These are phyloP conservation scores for Cytospora chrysosperma DNA, from an alignment of 2,329 filamentous ascomycete genomes.

Conservation along the genomic window DNA sequence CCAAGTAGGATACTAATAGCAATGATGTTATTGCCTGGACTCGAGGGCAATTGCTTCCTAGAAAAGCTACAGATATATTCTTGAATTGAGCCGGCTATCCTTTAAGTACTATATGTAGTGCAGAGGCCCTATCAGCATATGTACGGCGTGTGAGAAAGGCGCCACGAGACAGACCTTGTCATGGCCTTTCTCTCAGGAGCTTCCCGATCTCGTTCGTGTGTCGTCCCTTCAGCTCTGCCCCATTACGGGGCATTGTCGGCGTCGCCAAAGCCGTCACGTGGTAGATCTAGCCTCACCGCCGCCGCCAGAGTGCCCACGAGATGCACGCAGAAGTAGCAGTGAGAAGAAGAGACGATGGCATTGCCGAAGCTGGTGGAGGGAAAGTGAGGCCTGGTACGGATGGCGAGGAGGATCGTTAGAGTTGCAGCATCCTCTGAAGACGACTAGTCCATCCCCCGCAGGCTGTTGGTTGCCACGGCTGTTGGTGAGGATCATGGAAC, in stretches of 20 bases:
- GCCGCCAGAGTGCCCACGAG: background rate
- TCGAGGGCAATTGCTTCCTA: background rate
- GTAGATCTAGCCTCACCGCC: background rate
- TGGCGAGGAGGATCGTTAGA: too few species aligned
- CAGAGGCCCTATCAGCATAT: background rate
- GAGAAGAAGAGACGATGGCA: conserved; percentile 1
- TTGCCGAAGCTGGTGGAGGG: too few species aligned
- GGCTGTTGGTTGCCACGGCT: too few species aligned
- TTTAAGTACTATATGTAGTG: conserved; percentile 1
- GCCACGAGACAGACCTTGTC: background rate
- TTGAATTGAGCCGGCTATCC: background rate
- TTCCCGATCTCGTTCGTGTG: conserved; percentile 5
- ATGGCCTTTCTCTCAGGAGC: conserved; percentile 2
- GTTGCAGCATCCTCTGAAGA: too few species aligned
- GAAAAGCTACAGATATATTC: background rate
- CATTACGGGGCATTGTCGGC: background rate
- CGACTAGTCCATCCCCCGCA: too few species aligned
- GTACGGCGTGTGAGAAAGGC: background rate
- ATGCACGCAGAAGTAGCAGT: conserved; percentile 2
- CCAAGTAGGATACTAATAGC: too few species aligned
- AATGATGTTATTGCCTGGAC: background rate
- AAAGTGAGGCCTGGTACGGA: too few species aligned
- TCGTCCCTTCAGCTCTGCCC: background rate
- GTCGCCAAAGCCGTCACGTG: background rate
- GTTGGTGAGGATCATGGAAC: too few species aligned